Base-by-base conservation (phyloP, 768 basidiomycete genomes). In the Tylopilus subfusipes region DNA sequence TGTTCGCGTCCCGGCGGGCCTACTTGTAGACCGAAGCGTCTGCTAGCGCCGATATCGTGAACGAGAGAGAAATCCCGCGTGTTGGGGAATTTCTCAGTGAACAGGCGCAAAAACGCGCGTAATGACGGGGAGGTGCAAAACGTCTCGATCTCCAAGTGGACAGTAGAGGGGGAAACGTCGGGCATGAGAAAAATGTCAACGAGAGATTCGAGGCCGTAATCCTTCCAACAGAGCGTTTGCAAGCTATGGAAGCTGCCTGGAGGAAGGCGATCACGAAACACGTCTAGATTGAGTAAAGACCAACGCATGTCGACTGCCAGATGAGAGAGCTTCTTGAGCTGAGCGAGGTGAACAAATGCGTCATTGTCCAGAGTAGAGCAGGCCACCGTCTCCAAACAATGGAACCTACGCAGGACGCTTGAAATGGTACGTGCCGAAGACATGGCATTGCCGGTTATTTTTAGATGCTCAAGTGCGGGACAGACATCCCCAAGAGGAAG, bases 281-380 rank as follows among this genome's bases (percentile, higher is more conserved):
- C 12, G 6, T 55, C 62, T 4, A 63, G 18, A 40, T 19, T 13
- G 21, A 66, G 52, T 5, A 44, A 25, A 7, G 64, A 65, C 64
- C 64, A 66, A 14, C 64, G 64, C 52, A 66, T 58, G 31, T 65
- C 64, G 18, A 66, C 10, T 6, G 53, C 49, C 44, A 67, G 24
- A 49, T 44, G 48, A 36, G 63, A 55, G 53, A 67, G 65, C 33
- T 22, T 42, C 24, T 50, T 34, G 44, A 67, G 65, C 30, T 48
- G 55, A 31, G 65, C 63, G 29, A 66, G 60, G 39, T 66, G 63
- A 16, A 58, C 7, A 39, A 66, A 52, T 2, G 65, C 65, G 13
- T 67, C 60, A 13, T 65, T 46, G 13, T 66, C 62, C 25, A 66
- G 21, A 3, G 64, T 58, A 24, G 59, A 53, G 39, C 64, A 65